A percentile compares a stretch with the other conserved stretches of the same genome.
phyloP scores from a whole-genome alignment of 2,329 filamentous ascomycete species.

The Aspergillus viridinutans region DNA sequence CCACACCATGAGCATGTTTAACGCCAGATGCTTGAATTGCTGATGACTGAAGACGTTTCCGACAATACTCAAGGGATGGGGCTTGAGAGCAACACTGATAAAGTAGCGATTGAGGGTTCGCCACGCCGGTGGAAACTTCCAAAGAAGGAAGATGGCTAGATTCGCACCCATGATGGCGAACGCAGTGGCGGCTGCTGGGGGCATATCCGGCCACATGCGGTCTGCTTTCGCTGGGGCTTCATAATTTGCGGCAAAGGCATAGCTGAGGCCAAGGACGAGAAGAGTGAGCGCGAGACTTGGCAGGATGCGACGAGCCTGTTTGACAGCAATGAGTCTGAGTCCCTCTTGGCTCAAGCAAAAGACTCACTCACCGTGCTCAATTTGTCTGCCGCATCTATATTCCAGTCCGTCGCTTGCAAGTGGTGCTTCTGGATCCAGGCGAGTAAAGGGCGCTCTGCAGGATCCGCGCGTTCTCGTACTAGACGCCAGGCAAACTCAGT shows the following conservation, averaged over 20 bases:
- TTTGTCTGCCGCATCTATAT: constrained; percentile 27
- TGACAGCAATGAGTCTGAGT: not conserved
- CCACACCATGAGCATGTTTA: constrained; percentile 53
- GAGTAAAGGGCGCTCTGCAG: constrained; percentile 34
- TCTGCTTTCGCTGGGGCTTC: constrained; percentile 44
- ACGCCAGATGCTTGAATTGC: constrained; percentile 46
- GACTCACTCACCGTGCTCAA: constrained; percentile 36
- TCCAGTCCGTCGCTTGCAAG: constrained; percentile 32
- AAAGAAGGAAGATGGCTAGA: constrained; percentile 46
- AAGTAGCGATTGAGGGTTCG: constrained; percentile 54
- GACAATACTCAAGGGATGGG: constrained; percentile 49
- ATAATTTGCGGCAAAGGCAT: constrained; percentile 47
- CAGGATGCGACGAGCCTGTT: constrained; percentile 43
- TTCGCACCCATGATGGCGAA: constrained; percentile 50
- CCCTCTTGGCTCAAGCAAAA: not conserved
- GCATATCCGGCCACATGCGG: constrained; percentile 47
- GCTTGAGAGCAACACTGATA: constrained; percentile 49
- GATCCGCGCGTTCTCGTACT: constrained; percentile 38
- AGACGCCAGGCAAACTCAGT: constrained; percentile 16
- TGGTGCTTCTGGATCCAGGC: constrained; percentile 44
- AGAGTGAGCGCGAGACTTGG: constrained; percentile 41
- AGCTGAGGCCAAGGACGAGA: constrained; percentile 39
- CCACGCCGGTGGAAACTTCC: constrained; percentile 53
- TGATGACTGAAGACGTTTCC: constrained; percentile 57
- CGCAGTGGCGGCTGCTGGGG: constrained; percentile 51